phyloP scores from a whole-genome alignment of 306 rosid species.

The Sphenostylis stenocarpa region DNA sequence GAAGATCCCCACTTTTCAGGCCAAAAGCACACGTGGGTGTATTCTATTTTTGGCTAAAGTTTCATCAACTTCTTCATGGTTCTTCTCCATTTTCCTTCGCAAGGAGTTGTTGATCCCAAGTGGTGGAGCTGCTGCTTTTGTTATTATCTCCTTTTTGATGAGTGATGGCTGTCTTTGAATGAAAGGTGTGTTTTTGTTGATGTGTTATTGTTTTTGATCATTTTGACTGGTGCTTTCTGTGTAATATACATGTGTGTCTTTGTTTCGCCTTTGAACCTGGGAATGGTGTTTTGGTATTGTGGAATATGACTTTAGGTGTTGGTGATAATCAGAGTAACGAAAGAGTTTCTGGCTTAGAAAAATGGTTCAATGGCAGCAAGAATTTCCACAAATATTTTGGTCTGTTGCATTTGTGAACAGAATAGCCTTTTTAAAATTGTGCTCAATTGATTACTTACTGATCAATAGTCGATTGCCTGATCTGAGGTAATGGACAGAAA shows the following conservation, averaged over 20 bases:
- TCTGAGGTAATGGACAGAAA: background rate
- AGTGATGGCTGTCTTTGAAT: slow-evolving; percentile 40
- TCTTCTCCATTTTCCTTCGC: slow-evolving; percentile 44
- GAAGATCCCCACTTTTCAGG: slow-evolving; percentile 57
- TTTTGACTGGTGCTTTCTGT: background rate
- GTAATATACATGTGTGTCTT: background rate
- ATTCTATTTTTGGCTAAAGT: slow-evolving; percentile 35
- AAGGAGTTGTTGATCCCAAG: slow-evolving; percentile 42
- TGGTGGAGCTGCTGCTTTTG: slow-evolving; percentile 53
- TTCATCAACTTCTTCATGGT: slow-evolving; percentile 43
- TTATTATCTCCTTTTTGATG: slow-evolving; percentile 46
- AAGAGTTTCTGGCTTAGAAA: background rate
- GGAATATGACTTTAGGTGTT: background rate
- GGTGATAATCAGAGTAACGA: background rate
- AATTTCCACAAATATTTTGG: background rate
- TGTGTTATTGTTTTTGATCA: background rate
- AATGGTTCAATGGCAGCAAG: background rate
- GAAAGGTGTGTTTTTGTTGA: slow-evolving; percentile 45
- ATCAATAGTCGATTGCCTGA: background rate
- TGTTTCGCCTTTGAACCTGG: background rate
- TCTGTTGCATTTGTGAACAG: background rate
- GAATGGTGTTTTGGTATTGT: slow-evolving; percentile 5
- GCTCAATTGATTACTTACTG: background rate
- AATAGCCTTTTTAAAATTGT: background rate
- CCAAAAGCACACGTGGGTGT: slow-evolving; percentile 42